Evolutionary conservation across 2,329 filamentous ascomycete genomes (phyloP).

Genomic region (Diatrype stigma): DNA sequence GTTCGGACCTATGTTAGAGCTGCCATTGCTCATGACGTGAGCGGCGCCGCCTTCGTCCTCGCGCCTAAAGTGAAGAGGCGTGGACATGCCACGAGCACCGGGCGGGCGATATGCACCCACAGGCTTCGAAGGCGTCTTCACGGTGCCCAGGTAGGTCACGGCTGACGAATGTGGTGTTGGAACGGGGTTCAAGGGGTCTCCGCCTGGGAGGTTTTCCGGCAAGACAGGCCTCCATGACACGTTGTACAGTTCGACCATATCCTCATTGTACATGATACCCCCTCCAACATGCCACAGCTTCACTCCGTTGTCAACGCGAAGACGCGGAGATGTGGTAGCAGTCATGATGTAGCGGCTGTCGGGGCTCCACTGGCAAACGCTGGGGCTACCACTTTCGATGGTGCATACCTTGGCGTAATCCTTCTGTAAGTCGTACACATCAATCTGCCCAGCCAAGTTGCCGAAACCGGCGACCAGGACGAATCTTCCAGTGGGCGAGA

Average conservation of each 20-base stretch:
- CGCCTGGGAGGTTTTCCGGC: conserved; percentile 52
- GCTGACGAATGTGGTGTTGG: conserved; percentile 82
- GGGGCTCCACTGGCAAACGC: conserved; percentile 94
- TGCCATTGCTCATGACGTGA: conserved; percentile 74
- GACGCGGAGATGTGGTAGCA: conserved; percentile 91
- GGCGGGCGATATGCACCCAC: conserved; percentile 96
- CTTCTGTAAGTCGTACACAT: conserved; percentile 93
- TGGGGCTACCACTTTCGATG: conserved; percentile 92
- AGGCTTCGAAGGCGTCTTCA: conserved; percentile 93
- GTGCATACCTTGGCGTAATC: conserved; percentile 90
- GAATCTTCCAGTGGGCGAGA: conserved; percentile 90
- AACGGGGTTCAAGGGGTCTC: conserved; percentile 68
- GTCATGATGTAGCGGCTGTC: conserved; percentile 95
- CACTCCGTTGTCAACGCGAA: conserved; percentile 94
- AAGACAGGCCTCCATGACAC: conserved; percentile 81
- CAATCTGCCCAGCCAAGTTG: conserved; percentile 95
- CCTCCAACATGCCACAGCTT: conserved; percentile 93
- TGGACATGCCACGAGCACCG: conserved; percentile 82
- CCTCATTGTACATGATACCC: conserved; percentile 88
- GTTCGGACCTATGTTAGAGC: conserved; percentile 65
- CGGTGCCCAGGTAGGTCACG: conserved; percentile 72
- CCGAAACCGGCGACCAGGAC: conserved; percentile 94
- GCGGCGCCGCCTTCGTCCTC: conserved; percentile 95
- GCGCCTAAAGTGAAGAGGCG: conserved; percentile 92
- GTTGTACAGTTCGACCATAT: conserved; percentile 91